Conservation (phyloP, 768 basidiomycete genomes). For the Suillus luteus region DNA sequence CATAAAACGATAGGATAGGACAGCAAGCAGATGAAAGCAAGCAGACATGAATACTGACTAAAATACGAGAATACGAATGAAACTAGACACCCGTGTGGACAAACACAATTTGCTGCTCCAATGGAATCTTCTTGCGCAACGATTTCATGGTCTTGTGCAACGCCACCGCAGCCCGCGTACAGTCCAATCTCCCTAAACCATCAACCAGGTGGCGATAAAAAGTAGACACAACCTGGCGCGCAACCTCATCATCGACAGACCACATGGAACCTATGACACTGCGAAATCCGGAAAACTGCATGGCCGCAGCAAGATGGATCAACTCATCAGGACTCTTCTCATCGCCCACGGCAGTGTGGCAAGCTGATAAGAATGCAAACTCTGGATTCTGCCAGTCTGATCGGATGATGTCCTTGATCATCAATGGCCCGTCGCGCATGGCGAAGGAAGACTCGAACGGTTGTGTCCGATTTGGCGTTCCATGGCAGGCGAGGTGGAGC, state of each 20-base stretch:
- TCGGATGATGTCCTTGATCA: conserved; percentile 26
- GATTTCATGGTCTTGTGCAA: conserved; percentile 4
- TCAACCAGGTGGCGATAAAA: conserved; percentile 8
- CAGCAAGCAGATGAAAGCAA: too few species aligned
- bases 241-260: conserved; percentile 14
- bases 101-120: conserved; percentile 11
- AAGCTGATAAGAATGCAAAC: too few species aligned
- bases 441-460: conserved; percentile 20
- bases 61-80: too few species aligned
- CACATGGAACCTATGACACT: conserved; percentile 29
- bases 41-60: too few species aligned
- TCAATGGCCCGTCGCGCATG: not conserved
- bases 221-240: not conserved
- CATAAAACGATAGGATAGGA: too few species aligned
- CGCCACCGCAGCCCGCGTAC: conserved; percentile 7
- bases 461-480: conserved; percentile 18
- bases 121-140: not conserved
- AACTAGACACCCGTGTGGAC: conserved; percentile 12
- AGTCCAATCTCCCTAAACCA: conserved; percentile 7
- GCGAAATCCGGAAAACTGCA: conserved; percentile 24
- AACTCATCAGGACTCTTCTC: conserved; percentile 19
- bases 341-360: conserved; percentile 21
- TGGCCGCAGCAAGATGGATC: conserved; percentile 26
- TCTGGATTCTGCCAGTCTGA: conserved; percentile 18
- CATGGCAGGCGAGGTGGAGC: conserved; percentile 37